These are phyloP conservation scores for Suillus cothurnatus DNA, from an alignment of 768 basidiomycete species.

Conservation along the genomic window DNA sequence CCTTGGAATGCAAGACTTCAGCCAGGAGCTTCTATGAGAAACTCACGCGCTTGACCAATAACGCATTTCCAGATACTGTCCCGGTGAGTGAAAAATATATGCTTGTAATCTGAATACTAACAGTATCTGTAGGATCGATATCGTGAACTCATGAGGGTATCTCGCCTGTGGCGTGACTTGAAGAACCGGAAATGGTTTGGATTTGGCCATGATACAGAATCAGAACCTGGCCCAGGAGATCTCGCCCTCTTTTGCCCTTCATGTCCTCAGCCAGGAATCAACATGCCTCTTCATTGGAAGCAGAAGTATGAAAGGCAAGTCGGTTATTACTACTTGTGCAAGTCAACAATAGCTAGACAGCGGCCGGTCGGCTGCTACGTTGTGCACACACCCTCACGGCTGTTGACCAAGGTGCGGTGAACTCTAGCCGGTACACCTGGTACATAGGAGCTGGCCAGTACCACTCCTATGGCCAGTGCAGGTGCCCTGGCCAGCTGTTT, in stretches of 20 bases:
- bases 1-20: too few relatives aligned
- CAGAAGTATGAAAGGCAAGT: conserved; percentile 9
- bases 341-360: too few relatives aligned
- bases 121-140: conserved; percentile 15
- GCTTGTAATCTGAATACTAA: not conserved
- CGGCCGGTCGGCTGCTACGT: too few relatives aligned
- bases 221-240: conserved; percentile 5
- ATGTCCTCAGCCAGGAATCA: conserved; percentile 30
- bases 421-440: too few relatives aligned
- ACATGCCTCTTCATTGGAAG: conserved; percentile 27
- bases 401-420: too few relatives aligned
- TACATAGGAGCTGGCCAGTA: not conserved
- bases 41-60: too few relatives aligned
- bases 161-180: conserved; percentile 10
- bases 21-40: too few relatives aligned
- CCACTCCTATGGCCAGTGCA: too few relatives aligned
- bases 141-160: conserved; percentile 15
- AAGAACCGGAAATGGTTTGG: conserved; percentile 9
- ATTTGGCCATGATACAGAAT: conserved; percentile 15
- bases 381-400: too few relatives aligned
- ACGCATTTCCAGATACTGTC: too few relatives aligned
- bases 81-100: not conserved
- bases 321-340: too few relatives aligned
- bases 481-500: not conserved
- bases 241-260: conserved; percentile 27